These are phyloP conservation scores for Spergularia azorica DNA, from an alignment of 179 eudicot genomes.

Conservation along the genomic window DNA sequence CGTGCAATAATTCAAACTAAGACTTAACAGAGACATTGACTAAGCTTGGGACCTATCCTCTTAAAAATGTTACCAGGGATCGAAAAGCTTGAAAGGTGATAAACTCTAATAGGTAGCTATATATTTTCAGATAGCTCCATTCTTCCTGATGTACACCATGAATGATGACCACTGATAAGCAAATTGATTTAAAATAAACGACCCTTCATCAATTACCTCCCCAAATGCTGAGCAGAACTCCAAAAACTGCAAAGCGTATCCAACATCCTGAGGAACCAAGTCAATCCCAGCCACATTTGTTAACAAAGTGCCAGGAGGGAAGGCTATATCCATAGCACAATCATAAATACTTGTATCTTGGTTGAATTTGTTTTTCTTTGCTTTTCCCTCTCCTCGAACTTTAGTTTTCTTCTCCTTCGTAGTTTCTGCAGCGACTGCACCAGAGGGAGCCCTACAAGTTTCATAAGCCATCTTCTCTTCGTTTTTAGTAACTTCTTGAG, in stretches of 20 bases:
- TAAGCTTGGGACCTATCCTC: conserved; percentile 13
- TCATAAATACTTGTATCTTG: conserved; percentile 4
- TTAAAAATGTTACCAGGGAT: conserved; percentile 31
- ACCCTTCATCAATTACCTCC: conserved; percentile 39
- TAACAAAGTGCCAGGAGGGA: conserved; percentile 50
- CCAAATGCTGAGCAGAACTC: conserved; percentile 69
- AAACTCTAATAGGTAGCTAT: neutral
- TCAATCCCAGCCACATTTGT: conserved; percentile 48
- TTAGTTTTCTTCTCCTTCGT: conserved; percentile 25
- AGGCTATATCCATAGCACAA: conserved; percentile 25
- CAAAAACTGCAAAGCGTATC: conserved; percentile 60
- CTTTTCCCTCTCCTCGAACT: conserved; percentile 20
- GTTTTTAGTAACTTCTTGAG: conserved; percentile 15
- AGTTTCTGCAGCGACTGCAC: conserved; percentile 11
- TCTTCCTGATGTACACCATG: neutral
- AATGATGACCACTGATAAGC: neutral
- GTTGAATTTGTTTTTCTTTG: conserved; percentile 20
- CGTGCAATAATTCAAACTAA: conserved; percentile 3
- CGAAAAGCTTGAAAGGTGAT: no score
- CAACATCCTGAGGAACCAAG: conserved; percentile 51
- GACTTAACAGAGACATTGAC: no score
- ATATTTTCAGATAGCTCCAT: neutral
- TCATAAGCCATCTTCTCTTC: conserved; percentile 23
- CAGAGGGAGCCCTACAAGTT: neutral
- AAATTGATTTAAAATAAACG: no score